phyloP scores from a whole-genome alignment of 768 basidiomycete species.

The Mycena haematopus region DNA sequence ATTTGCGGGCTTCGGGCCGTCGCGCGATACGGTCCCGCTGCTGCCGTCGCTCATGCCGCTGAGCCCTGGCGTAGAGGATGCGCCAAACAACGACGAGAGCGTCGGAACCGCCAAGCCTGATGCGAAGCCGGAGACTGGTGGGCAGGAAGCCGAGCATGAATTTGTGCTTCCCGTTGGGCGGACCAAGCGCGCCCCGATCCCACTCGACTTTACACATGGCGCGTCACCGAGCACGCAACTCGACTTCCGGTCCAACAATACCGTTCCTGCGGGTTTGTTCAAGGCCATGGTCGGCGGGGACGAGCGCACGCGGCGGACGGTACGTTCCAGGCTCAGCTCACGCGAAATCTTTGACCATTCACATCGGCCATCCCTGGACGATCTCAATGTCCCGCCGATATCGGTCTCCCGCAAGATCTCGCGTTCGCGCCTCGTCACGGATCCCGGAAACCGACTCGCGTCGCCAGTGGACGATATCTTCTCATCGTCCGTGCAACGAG shows the following conservation, averaged over 20 bases:
- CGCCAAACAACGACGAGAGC: constrained; percentile 39
- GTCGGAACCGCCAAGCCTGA: constrained; percentile 42
- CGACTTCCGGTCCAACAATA: constrained; percentile 72
- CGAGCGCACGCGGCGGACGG: constrained; percentile 70
- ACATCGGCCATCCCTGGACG: constrained; percentile 77
- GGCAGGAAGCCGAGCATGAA: neutral
- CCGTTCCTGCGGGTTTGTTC: constrained; percentile 86
- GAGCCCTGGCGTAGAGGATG: constrained; percentile 33
- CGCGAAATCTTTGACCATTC: constrained; percentile 76
- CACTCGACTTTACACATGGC: constrained; percentile 70
- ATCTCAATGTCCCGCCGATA: constrained; percentile 72
- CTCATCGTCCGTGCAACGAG: constrained; percentile 38
- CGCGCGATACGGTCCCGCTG: constrained; percentile 31
- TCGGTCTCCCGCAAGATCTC: constrained; percentile 64
- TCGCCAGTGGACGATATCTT: constrained; percentile 50
- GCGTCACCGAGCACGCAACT: constrained; percentile 38
- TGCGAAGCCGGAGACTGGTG: constrained; percentile 33
- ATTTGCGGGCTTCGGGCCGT: constrained; percentile 65
- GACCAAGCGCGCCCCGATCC: constrained; percentile 75
- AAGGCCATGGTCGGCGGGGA: constrained; percentile 71
- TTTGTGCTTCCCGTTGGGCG: constrained; percentile 39
- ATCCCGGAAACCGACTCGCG: constrained; percentile 48
- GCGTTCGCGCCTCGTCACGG: constrained; percentile 61
- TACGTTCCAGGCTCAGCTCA: constrained; percentile 80
- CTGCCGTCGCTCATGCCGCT: constrained; percentile 24